phyloP scores from a whole-genome alignment of 345 rosid species.

The Mallotus nudiflorus region DNA sequence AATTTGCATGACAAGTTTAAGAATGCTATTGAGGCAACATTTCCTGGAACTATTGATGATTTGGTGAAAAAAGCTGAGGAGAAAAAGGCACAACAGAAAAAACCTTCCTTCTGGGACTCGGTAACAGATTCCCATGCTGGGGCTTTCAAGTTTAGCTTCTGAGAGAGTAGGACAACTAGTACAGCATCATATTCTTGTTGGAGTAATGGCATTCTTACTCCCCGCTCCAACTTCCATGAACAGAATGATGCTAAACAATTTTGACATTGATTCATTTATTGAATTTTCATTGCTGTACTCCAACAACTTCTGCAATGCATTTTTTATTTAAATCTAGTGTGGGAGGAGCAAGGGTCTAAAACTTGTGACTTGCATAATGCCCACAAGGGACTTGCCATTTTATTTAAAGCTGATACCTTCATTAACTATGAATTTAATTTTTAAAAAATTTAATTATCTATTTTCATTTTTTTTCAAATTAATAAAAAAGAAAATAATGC shows the following conservation, averaged over 20 bases:
- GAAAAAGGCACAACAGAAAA: constrained; percentile 48
- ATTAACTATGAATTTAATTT: too few species aligned
- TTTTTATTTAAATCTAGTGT: too few species aligned
- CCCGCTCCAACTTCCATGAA: not conserved
- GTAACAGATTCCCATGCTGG: constrained; percentile 66
- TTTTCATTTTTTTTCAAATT: too few species aligned
- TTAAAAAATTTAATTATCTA: too few species aligned
- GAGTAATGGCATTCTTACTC: not conserved
- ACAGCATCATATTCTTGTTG: not conserved
- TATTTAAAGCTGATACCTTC: too few species aligned
- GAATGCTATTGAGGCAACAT: constrained; percentile 58
- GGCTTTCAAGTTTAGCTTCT: constrained; percentile 78
- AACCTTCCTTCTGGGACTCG: constrained; percentile 80
- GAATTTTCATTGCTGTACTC: not conserved
- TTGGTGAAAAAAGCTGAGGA: constrained; percentile 58
- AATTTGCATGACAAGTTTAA: constrained; percentile 74
- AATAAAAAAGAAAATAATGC: too few species aligned
- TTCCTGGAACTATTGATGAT: constrained; percentile 62
- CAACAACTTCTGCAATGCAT: too few species aligned
- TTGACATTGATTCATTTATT: constrained; percentile 18
- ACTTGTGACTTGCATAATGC: too few species aligned
- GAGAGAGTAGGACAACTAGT: constrained; percentile 2
- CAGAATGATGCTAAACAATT: constrained; percentile 12
- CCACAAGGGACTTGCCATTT: too few species aligned
- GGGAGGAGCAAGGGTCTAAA: too few species aligned